Evolutionary conservation across 495 filamentous ascomycete species (phyloP), one percentile per base, ranked within the genome.

Genomic region (Rhizodiscina lignyota): DNA sequence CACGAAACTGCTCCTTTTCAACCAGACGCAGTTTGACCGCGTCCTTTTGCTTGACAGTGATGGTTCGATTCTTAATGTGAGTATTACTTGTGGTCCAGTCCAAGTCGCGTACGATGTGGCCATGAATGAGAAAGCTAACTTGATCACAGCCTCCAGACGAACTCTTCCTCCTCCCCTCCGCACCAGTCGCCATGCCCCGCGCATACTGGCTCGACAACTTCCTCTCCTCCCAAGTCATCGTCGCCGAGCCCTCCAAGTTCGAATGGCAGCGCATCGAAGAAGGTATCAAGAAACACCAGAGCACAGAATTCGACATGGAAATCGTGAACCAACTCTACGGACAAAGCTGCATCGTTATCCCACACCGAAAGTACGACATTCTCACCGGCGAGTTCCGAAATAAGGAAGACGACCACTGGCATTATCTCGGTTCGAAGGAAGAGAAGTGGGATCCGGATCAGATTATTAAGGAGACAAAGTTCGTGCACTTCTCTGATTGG

Each of bases 401-500:
- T 3, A 50, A 58, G n/a, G n/a, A n/a, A n/a, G n/a, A n/a, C 1
- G 56, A 75, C 17, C 78, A 84, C 43, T 44, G 48, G 4, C 56
- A 56, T 0, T 86, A 76, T 44, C 46, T 86, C 3, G 79, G 79
- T 4, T 70, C 62, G 26, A 59, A 64, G n/a, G 49, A 59, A 2
- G 70, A 77, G 41, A 52, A 47, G 15, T 92, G 83, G 79, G 71
- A 86, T 51, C 66, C 81, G 0, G 62, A 73, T 10, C 61, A 52
- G 29, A 66, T 68, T 20, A 55, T 73, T 21, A 56, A 63, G 16
- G 73, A 85, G 48, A 78, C 77, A 6, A 85, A 77, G 44, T 66
- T 83, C 11, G 64, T 89, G 0, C 83, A 85, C 54, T 87, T 92
- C 47, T 76, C 68, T 2, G 83, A 89, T 47, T 80, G 74, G 72